A percentile compares a stretch with the other conserved stretches of the same genome.
Evolutionary conservation across 768 basidiomycete genomes (phyloP).

Genomic region (Filobasidium floriforme): DNA sequence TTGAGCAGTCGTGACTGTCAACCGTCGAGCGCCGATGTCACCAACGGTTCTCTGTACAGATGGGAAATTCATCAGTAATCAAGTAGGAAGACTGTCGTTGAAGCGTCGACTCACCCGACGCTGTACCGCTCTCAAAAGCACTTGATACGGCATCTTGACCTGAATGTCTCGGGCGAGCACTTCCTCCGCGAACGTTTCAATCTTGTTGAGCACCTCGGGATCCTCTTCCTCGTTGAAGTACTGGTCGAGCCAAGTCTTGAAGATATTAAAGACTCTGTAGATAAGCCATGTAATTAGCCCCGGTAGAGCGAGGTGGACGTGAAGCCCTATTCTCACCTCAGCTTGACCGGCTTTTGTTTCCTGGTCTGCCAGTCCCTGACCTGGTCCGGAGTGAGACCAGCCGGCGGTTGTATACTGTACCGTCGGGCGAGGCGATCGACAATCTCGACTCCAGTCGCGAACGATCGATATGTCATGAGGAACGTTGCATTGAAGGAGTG

Average conservation of each 20-base stretch:
- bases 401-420: conserved; percentile 69
- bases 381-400: conserved; percentile 57
- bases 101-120: conserved; percentile 57
- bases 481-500: conserved; percentile 77
- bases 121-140: conserved; percentile 65
- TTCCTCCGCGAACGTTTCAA: conserved; percentile 62
- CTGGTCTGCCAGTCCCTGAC: conserved; percentile 68
- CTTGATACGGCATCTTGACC: conserved; percentile 56
- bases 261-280: conserved; percentile 72
- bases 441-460: conserved; percentile 72
- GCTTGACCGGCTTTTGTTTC: conserved; percentile 79
- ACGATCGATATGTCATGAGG: conserved; percentile 92
- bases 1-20: conserved; percentile 6
- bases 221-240: conserved; percentile 75
- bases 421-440: conserved; percentile 72
- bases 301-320: conserved; percentile 6
- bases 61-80: background rate
- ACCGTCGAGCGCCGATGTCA: conserved; percentile 12
- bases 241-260: conserved; percentile 81
- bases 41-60: conserved; percentile 13
- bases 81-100: background rate
- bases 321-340: conserved; percentile 56
- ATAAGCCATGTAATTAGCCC: background rate
- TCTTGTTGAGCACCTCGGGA: conserved; percentile 65
- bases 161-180: conserved; percentile 52